These are phyloP conservation scores for Wallacemonas collosoma DNA, from an alignment of 208 protist genomes.

Conservation along the genomic window DNA sequence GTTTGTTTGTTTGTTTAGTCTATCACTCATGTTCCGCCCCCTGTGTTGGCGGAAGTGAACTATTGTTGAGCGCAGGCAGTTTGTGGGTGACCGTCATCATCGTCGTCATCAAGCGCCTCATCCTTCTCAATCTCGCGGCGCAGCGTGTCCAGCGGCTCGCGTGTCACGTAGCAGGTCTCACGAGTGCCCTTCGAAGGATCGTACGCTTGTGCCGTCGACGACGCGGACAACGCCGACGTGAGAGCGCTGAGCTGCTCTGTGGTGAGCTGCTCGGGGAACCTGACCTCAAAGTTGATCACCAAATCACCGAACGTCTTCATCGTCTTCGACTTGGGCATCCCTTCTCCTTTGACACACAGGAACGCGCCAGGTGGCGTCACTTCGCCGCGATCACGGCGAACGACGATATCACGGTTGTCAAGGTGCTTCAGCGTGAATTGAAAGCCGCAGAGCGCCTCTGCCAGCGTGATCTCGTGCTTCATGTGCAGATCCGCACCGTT, in stretches of 20 bases:
- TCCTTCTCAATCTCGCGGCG: constrained; percentile 49
- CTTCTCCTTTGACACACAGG: constrained; percentile 67
- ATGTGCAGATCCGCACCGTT: constrained; percentile 93
- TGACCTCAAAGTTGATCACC: constrained; percentile 72
- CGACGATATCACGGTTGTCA: constrained; percentile 85
- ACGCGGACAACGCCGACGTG: constrained; percentile 47
- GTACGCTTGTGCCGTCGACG: constrained; percentile 9
- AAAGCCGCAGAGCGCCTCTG: constrained; percentile 94
- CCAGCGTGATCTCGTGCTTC: constrained; percentile 86
- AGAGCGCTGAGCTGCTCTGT: constrained; percentile 41
- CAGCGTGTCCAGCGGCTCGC: constrained; percentile 47
- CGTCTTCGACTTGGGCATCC: constrained; percentile 63
- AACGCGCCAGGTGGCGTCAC: constrained; percentile 72
- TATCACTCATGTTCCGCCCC: too few relatives aligned
- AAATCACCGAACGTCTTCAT: constrained; percentile 60
- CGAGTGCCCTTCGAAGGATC: constrained; percentile 14
- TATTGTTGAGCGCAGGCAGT: constrained; percentile 61
- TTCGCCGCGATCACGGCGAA: constrained; percentile 67
- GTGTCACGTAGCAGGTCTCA: constrained; percentile 60
- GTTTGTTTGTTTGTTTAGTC: too few relatives aligned
- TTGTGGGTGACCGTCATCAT: constrained; percentile 28
- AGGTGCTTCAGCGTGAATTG: constrained; percentile 91
- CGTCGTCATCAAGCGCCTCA: constrained; percentile 55
- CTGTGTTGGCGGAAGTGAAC: neutral
- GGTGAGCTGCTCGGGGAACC: constrained; percentile 57